Percentiles rank a stretch among this genome's conserved stretches.
Evolutionary conservation across 129 eudicot genomes (phyloP).

Genomic region (Escallonia herrerae): DNA sequence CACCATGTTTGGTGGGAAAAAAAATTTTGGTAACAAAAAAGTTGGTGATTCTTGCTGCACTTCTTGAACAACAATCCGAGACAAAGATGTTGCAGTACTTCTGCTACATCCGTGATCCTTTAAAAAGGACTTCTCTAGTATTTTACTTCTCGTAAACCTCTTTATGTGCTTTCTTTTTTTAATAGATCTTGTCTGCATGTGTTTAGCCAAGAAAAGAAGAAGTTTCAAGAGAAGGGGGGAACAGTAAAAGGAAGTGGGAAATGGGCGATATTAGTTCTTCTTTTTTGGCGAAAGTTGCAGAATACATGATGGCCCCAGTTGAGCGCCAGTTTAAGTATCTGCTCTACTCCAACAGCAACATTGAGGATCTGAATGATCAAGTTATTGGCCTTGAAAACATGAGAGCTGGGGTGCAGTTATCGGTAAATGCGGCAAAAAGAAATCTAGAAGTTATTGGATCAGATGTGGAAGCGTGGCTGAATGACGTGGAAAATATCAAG

Average conservation of each 20-base stretch:
- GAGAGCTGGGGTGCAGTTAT: neutral
- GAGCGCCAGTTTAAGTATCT: neutral
- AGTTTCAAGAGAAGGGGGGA: too few species aligned
- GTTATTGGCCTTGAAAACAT: neutral
- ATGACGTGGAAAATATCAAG: neutral
- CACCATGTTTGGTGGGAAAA: too few species aligned
- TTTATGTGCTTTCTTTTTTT: too few species aligned
- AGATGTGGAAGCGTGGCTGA: slow-evolving; percentile 8
- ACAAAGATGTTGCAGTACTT: too few species aligned
- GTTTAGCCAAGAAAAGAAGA: too few species aligned
- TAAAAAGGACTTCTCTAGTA: too few species aligned
- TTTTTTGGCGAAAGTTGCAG: neutral
- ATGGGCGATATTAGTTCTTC: neutral
- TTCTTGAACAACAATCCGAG: too few species aligned
- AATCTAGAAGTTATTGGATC: slow-evolving; percentile 6
- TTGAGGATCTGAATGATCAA: slow-evolving; percentile 2
- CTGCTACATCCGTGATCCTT: too few species aligned
- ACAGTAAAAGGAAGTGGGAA: neutral
- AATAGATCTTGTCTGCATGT: too few species aligned
- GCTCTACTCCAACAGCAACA: slow-evolving; percentile 10
- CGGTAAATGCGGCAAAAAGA: slow-evolving; percentile 4
- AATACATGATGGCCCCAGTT: neutral
- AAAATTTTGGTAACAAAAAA: too few species aligned
- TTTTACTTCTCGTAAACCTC: too few species aligned
- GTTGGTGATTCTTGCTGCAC: too few species aligned